A percentile compares a stretch with the other conserved stretches of the same genome.
Evolutionary conservation across 75 land plant genomes (phyloP).

Genomic region (Chamaecyparis obtusa): DNA sequence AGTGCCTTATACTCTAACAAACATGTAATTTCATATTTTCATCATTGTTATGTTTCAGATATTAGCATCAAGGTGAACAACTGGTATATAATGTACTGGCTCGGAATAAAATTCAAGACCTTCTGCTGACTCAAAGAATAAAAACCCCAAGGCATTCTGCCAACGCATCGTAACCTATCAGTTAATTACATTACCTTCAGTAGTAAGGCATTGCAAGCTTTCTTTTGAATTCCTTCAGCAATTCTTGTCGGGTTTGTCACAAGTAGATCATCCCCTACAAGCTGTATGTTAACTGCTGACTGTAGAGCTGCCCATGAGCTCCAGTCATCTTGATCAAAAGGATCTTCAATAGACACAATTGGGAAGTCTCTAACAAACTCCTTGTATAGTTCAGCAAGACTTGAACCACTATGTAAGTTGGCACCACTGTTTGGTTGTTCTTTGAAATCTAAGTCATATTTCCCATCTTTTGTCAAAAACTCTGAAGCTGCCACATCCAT

Average conservation of each 20-base stretch:
- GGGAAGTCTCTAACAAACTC: conserved; percentile 87
- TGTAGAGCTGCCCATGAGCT: conserved; percentile 76
- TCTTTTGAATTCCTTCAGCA: conserved; percentile 75
- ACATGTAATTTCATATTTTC: not conserved
- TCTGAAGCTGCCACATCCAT: conserved; percentile 99
- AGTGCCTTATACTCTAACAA: not conserved
- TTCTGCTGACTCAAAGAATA: not conserved
- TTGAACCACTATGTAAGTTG: conserved; percentile 55
- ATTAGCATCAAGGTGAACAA: not conserved
- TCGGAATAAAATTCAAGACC: not conserved
- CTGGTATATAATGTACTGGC: not conserved
- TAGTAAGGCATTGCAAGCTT: conserved; percentile 90
- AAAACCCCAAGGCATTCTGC: not conserved
- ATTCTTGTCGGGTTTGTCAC: conserved; percentile 94
- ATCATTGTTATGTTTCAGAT: not conserved
- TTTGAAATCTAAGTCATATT: conserved; percentile 89
- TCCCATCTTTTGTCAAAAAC: conserved; percentile 76
- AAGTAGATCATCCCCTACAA: conserved; percentile 95
- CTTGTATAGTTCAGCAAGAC: conserved; percentile 79
- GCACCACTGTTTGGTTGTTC: conserved; percentile 86
- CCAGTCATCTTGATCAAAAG: conserved; percentile 99
- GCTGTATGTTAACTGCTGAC: conserved; percentile 66
- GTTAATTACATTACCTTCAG: conserved; percentile 55
- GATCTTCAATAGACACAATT: conserved; percentile 97
- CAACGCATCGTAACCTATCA: not conserved